These are phyloP conservation scores for Xerocomellus intermedius DNA, from an alignment of 768 basidiomycete species.

Conservation along the genomic window DNA sequence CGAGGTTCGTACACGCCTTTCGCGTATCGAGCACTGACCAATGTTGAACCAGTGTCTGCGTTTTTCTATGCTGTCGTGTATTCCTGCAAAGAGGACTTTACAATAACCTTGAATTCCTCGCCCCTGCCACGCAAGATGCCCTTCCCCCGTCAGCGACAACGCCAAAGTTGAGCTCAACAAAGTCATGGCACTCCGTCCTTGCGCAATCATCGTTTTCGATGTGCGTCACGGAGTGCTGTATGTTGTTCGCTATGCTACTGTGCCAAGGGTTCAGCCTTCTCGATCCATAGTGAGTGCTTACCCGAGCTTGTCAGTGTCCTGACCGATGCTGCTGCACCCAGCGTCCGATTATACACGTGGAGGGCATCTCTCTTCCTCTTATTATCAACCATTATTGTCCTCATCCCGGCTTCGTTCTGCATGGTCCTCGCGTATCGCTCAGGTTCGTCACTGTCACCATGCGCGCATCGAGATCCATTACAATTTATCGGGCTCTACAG, in stretches of 20 bases:
- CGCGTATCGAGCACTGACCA: neutral
- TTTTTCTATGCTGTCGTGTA: constrained; percentile 59
- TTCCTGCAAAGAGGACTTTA: constrained; percentile 60
- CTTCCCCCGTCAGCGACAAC: constrained; percentile 25
- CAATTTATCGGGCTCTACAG: constrained; percentile 9
- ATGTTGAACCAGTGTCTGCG: constrained; percentile 36
- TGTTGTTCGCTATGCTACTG: constrained; percentile 69
- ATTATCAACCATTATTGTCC: constrained; percentile 57
- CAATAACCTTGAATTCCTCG: constrained; percentile 53
- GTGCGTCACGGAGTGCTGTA: constrained; percentile 73
- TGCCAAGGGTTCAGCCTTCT: constrained; percentile 63
- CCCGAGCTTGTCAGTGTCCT: neutral
- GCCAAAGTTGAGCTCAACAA: constrained; percentile 18
- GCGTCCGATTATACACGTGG: constrained; percentile 69
- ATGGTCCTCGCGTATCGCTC: constrained; percentile 51
- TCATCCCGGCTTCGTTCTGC: constrained; percentile 64
- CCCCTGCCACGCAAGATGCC: constrained; percentile 31
- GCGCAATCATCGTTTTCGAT: constrained; percentile 62
- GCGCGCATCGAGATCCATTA: neutral
- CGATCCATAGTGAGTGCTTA: constrained; percentile 47
- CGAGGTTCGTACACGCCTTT: constrained; percentile 18
- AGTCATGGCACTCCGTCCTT: constrained; percentile 51
- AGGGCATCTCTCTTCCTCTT: constrained; percentile 60
- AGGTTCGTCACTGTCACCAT: constrained; percentile 14
- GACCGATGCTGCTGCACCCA: constrained; percentile 22